These are phyloP conservation scores for Decorospora gaudefroyi DNA, from an alignment of 2,329 filamentous ascomycete genomes.

Conservation along the genomic window DNA sequence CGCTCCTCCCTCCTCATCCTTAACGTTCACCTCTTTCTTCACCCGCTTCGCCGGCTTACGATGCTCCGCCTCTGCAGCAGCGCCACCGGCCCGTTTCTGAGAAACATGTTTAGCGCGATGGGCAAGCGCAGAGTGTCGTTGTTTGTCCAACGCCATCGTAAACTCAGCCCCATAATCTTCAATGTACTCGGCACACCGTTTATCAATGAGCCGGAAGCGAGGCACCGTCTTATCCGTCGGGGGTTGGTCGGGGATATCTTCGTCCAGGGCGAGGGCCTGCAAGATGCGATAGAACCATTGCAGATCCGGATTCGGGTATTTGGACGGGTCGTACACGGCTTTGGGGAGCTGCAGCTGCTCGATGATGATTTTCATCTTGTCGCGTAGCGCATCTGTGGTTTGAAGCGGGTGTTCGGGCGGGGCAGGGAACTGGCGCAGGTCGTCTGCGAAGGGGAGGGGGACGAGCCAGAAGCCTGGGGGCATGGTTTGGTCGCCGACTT, in stretches of 20 bases:
- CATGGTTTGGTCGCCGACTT: slow-evolving; percentile 68
- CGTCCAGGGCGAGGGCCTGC: slow-evolving; percentile 87
- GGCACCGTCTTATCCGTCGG: slow-evolving; percentile 81
- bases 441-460: slow-evolving; percentile 85
- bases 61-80: slow-evolving; percentile 21
- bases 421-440: slow-evolving; percentile 76
- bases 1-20: slow-evolving; percentile 23
- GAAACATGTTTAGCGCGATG: slow-evolving; percentile 47
- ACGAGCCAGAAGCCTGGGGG: slow-evolving; percentile 89
- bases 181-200: slow-evolving; percentile 76
- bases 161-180: slow-evolving; percentile 75
- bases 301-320: slow-evolving; percentile 87
- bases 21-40: slow-evolving; percentile 35
- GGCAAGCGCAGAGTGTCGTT: slow-evolving; percentile 49
- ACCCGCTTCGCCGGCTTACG: slow-evolving; percentile 33
- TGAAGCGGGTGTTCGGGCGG: slow-evolving; percentile 53
- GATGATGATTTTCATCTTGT: slow-evolving; percentile 79
- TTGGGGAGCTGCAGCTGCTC: slow-evolving; percentile 89
- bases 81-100: slow-evolving; percentile 50
- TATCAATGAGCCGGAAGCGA: slow-evolving; percentile 84
- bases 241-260: slow-evolving; percentile 78
- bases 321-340: slow-evolving; percentile 78
- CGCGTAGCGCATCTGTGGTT: slow-evolving; percentile 70
- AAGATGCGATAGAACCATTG: slow-evolving; percentile 98
- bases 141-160: slow-evolving; percentile 60